phyloP scores from a whole-genome alignment of 768 basidiomycete species.

The Serendipita sp. region DNA sequence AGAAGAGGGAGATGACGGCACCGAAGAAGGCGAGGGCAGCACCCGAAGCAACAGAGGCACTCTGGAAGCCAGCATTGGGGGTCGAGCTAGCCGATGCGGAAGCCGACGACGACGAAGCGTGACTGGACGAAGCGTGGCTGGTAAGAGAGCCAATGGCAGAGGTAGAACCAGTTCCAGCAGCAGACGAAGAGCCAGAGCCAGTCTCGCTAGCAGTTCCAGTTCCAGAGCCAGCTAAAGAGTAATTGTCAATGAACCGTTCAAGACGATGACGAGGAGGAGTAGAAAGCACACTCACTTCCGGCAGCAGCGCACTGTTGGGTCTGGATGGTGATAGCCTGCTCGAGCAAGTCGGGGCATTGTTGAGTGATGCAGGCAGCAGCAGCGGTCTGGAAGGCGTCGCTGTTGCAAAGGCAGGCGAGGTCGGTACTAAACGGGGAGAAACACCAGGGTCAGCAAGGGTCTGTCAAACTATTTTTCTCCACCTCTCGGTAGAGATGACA shows the following conservation, averaged over 20 bases:
- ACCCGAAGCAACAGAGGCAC: background rate
- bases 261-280: background rate
- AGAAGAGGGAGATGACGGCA: background rate
- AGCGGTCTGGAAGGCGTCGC: constrained; percentile 22
- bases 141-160: background rate
- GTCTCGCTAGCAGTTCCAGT: background rate
- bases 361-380: constrained; percentile 21
- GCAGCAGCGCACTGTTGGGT: constrained; percentile 19
- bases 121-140: background rate
- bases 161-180: background rate
- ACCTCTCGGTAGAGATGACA: too few relatives aligned
- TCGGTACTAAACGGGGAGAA: constrained; percentile 20
- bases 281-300: background rate
- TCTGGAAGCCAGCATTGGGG: background rate
- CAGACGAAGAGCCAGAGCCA: background rate
- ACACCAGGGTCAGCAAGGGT: too few relatives aligned
- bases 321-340: constrained; percentile 20
- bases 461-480: too few relatives aligned
- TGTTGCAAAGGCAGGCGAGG: constrained; percentile 26
- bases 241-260: too few relatives aligned
- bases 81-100: background rate
- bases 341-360: constrained; percentile 22
- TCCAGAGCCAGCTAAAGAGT: background rate
- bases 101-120: background rate
- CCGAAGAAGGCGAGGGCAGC: background rate